Conservation (phyloP, 169 alveolate species). For the Plasmodium inui region DNA sequence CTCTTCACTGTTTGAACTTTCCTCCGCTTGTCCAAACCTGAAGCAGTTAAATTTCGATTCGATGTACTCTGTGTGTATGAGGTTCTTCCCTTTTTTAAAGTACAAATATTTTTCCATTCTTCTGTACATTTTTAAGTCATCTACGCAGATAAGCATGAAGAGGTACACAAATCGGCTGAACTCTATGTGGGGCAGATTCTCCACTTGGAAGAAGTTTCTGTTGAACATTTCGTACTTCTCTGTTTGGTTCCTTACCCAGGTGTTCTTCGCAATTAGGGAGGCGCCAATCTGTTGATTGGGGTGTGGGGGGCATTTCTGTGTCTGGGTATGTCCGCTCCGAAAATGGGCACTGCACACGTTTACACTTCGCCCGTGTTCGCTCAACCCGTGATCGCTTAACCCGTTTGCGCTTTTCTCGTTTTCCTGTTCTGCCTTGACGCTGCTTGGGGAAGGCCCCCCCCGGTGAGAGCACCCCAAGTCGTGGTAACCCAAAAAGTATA, state of each 20-base stretch:
- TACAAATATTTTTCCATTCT: constrained; percentile 67
- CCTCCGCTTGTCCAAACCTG: constrained; percentile 3
- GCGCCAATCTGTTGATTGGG: neutral
- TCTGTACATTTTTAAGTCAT: constrained; percentile 28
- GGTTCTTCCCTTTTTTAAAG: constrained; percentile 11
- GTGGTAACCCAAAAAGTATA: constrained; percentile 17
- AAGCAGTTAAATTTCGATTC: constrained; percentile 51
- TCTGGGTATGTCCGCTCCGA: neutral
- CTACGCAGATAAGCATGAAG: constrained; percentile 52
- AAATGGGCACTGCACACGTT: neutral
- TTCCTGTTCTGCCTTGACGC: neutral
- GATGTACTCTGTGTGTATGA: neutral
- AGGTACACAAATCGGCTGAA: constrained; percentile 55
- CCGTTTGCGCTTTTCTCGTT: neutral
- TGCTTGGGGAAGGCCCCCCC: neutral
- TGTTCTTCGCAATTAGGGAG: neutral
- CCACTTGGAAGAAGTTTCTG: constrained; percentile 22
- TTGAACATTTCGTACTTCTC: constrained; percentile 23
- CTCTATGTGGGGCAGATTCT: constrained; percentile 35
- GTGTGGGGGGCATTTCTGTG: neutral
- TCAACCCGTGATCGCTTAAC: neutral
- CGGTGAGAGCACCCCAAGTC: neutral
- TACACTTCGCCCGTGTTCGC: neutral
- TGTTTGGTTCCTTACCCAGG: constrained; percentile 9
- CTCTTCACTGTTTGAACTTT: neutral